phyloP scores from a whole-genome alignment of 176 grass and related monocot genomes.

The Oryza brachyantha region DNA sequence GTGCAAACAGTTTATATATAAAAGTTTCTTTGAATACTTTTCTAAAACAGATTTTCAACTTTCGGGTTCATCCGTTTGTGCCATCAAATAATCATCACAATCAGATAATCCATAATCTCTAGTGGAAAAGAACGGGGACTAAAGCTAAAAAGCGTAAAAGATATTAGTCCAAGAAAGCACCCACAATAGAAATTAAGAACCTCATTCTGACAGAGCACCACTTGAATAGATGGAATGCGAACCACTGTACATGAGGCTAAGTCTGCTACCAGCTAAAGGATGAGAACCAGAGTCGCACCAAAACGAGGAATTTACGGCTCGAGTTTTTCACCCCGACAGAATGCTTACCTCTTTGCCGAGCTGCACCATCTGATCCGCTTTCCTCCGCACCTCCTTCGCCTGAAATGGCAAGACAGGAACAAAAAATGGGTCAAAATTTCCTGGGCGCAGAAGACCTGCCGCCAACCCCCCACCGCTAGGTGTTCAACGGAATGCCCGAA shows the following conservation, averaged over 20 bases:
- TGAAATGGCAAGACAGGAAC: slow-evolving; percentile 5
- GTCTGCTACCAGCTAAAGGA: background rate
- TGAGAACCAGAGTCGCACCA: background rate
- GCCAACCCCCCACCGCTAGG: background rate
- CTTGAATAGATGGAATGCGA: background rate
- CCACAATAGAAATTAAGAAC: background rate
- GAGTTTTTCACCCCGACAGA: background rate
- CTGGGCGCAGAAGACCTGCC: background rate
- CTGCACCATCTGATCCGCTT: slow-evolving; percentile 97
- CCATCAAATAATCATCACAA: no score
- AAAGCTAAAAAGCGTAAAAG: no score
- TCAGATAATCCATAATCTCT: no score
- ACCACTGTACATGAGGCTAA: background rate
- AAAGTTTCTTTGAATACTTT: no score
- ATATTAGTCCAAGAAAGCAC: background rate
- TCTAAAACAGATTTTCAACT: no score
- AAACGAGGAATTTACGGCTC: background rate
- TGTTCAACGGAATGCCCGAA: background rate
- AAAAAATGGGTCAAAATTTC: background rate
- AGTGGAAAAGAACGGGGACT: no score
- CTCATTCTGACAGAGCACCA: background rate
- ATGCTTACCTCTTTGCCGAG: slow-evolving; percentile 66
- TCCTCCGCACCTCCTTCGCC: slow-evolving; percentile 85
- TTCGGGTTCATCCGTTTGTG: no score
- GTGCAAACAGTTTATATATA: no score